Evolutionary conservation across 164 flowering plant genomes (phyloP), one percentile per base, ranked within the genome.

Genomic region (Piper longum): DNA sequence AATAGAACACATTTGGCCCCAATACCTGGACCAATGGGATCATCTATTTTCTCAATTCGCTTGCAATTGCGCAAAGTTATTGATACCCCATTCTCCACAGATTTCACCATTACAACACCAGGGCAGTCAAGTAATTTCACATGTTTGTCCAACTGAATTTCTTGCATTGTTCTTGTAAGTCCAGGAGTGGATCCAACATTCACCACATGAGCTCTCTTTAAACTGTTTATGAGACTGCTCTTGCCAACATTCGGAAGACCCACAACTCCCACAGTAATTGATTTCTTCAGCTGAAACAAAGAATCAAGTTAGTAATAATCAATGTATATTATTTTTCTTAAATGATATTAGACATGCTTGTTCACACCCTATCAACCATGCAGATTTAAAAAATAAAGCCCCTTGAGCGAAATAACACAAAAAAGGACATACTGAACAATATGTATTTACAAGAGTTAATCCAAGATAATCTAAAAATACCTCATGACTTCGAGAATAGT

Each of bases 121-220:
- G 99, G 99, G 68, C 99, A 95, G 61, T 95, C 99, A 82, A 95
- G 66, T 66, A 95, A 73, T 72, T 87, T 95, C 51, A 95, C 86
- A 78, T 91, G 82, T 78, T 85, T 91, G 74, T 95, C 99, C 42
- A 95, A 74, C 41, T 87, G 93, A 73, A 95, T 85, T 77, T 95
- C 97, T 85, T 95, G 99, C 90, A 91, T 75, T 26, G 99, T 82
- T 71, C 91, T 85, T 62, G 99, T 95, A 55, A 95, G 71, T 43
- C 99, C 99, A 12, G 99, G 99, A 59, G 96, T 95, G 41, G 99
- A 82, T 65, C 99, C 97, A 77, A 89, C 97, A 73, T 86, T 87
- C 66, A 78, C 99, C 64, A 84, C 99, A 66, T 80, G 97, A 54
- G 79, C 75, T 73, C 97, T 80, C 78, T 88, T 91, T 81, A 95